Percentiles rank a stretch among this genome's conserved stretches.
phyloP scores from a whole-genome alignment of 2,329 filamentous ascomycete genomes.

The Hymenoscyphus occultus region DNA sequence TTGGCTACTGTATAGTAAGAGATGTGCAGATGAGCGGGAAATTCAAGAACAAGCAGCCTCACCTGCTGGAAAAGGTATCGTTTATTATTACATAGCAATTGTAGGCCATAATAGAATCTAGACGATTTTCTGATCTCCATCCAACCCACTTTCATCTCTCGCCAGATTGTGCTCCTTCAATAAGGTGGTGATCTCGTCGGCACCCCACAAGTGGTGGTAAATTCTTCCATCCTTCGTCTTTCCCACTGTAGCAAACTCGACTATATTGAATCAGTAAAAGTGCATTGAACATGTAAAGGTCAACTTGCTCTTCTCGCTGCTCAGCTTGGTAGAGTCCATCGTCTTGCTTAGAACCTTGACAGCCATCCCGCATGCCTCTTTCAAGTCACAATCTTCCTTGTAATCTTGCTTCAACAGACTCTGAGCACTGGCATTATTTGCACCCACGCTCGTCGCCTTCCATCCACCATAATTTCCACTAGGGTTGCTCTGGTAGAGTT shows the following conservation, averaged over 20 bases:
- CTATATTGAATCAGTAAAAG: conserved; percentile 45
- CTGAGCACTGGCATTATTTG: conserved; percentile 97
- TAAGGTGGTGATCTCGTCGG: conserved; percentile 91
- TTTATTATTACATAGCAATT: conserved; percentile 32
- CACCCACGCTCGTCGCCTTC: conserved; percentile 97
- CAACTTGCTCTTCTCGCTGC: conserved; percentile 93
- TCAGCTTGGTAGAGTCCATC: conserved; percentile 98
- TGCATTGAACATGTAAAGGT: background rate
- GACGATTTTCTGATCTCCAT: conserved; percentile 33
- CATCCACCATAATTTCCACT: conserved; percentile 98
- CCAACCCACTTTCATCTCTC: conserved; percentile 61
- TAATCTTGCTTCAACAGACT: conserved; percentile 98
- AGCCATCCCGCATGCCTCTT: conserved; percentile 94
- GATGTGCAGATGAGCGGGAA: background rate
- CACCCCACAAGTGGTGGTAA: conserved; percentile 96
- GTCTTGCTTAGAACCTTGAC: conserved; percentile 99
- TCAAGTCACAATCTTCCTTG: conserved; percentile 94
- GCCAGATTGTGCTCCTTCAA: conserved; percentile 94
- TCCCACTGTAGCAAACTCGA: conserved; percentile 97
- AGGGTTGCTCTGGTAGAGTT: conserved; percentile 98
- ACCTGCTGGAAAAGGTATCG: conserved; percentile 20
- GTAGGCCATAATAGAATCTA: conserved; percentile 24
- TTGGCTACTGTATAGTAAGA: background rate
- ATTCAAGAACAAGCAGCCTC: conserved; percentile 5
- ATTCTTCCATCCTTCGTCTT: conserved; percentile 94